A percentile compares a stretch with the other conserved stretches of the same genome.
phyloP scores from a whole-genome alignment of 2,329 filamentous ascomycete genomes.

The Biscogniauxia mediterranea region DNA sequence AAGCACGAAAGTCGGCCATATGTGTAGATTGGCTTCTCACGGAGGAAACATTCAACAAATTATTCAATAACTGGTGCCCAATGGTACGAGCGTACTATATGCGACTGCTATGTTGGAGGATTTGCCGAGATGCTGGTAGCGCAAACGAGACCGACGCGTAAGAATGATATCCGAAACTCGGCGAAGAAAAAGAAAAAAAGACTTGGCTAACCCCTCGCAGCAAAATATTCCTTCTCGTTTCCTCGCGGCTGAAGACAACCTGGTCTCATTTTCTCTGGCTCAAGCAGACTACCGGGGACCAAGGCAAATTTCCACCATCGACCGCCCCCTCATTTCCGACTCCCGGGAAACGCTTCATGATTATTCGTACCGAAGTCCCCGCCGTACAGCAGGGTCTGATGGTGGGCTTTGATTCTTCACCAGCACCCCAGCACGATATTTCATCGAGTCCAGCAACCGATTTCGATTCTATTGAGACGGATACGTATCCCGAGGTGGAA shows the following conservation, averaged over 20 bases:
- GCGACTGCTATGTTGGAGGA: slow-evolving; percentile 83
- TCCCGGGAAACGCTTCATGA: slow-evolving; percentile 81
- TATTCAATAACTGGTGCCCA: slow-evolving; percentile 93
- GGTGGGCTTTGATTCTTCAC: slow-evolving; percentile 48
- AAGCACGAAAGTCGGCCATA: slow-evolving; percentile 64
- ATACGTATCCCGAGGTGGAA: slow-evolving; percentile 19
- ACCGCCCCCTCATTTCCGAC: slow-evolving; percentile 82
- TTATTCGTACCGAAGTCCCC: slow-evolving; percentile 74
- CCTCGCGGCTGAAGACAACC: slow-evolving; percentile 64
- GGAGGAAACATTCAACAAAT: slow-evolving; percentile 71
- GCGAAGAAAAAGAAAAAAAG: not conserved
- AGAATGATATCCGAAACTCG: slow-evolving; percentile 37
- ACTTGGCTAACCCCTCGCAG: slow-evolving; percentile 41
- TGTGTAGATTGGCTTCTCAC: slow-evolving; percentile 75
- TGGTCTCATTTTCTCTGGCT: slow-evolving; percentile 82
- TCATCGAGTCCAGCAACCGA: slow-evolving; percentile 23
- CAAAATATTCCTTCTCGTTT: slow-evolving; percentile 66
- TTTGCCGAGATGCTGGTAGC: slow-evolving; percentile 73
- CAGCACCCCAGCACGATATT: slow-evolving; percentile 27
- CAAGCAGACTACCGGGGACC: slow-evolving; percentile 62
- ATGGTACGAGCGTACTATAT: slow-evolving; percentile 95
- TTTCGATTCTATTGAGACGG: slow-evolving; percentile 28
- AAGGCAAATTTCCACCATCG: slow-evolving; percentile 59
- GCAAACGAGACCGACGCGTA: slow-evolving; percentile 65
- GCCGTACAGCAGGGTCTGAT: slow-evolving; percentile 47